Conservation (phyloP, 1,284 basidiomycete species). For the Butyriboletus appendiculatus region DNA sequence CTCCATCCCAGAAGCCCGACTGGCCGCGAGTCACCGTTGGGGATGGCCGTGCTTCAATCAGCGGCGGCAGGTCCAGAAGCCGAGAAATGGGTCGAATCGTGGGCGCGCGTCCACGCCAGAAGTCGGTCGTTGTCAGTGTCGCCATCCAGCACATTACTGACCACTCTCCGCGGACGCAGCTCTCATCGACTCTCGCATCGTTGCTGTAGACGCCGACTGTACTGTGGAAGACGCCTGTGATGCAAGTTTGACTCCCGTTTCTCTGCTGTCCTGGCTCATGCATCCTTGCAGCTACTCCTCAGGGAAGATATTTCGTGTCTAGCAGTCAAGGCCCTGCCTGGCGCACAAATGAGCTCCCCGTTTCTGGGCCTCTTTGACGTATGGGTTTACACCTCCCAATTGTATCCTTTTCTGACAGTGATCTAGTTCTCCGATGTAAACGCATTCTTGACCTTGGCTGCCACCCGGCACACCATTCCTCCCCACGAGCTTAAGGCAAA, state of each 20-base stretch:
- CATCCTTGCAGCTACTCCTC: slow-evolving; percentile 52
- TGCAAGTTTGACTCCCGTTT: slow-evolving; percentile 40
- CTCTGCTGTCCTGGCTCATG: slow-evolving; percentile 9
- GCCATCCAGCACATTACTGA: background rate
- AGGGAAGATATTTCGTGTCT: slow-evolving; percentile 63
- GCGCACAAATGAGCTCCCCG: slow-evolving; percentile 31
- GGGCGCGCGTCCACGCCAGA: slow-evolving; percentile 55
- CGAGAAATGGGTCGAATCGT: slow-evolving; percentile 58
- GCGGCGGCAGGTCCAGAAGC: slow-evolving; percentile 40
- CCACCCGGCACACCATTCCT: slow-evolving; percentile 66
- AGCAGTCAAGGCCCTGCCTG: slow-evolving; percentile 50
- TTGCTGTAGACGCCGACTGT: slow-evolving; percentile 61
- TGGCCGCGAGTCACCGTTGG: slow-evolving; percentile 22
- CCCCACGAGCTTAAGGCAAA: slow-evolving; percentile 60
- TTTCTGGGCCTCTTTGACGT: slow-evolving; percentile 77
- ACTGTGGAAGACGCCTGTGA: slow-evolving; percentile 81
- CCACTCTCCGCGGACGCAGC: slow-evolving; percentile 40
- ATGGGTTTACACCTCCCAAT: slow-evolving; percentile 26
- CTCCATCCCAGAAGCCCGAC: slow-evolving; percentile 14
- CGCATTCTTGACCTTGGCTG: slow-evolving; percentile 76
- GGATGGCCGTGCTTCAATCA: slow-evolving; percentile 12
- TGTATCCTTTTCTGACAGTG: slow-evolving; percentile 11
- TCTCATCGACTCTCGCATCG: slow-evolving; percentile 64
- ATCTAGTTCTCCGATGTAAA: slow-evolving; percentile 77
- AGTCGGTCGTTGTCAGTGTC: slow-evolving; percentile 37